Evolutionary conservation across 2,329 filamentous ascomycete genomes (phyloP), one percentile per base, ranked within the genome.

Genomic region (Aureobasidium vineae): DNA sequence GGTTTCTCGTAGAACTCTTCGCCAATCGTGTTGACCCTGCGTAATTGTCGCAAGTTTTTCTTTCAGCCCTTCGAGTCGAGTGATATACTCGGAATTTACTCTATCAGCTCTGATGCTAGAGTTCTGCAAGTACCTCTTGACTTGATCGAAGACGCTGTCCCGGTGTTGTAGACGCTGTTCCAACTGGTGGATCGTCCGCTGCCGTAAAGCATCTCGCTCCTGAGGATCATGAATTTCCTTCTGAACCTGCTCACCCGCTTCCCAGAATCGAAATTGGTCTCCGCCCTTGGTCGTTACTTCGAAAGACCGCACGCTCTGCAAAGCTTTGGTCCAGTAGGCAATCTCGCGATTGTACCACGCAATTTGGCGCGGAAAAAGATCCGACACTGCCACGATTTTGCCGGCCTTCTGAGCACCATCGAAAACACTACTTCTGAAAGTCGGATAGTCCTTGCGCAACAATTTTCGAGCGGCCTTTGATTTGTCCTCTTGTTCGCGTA

Each of bases 401-500:
- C 7, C 26, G 10, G 49, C 31, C 49, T 52, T 52, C 10, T 15
- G 11, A 19, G 10, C 28, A 10, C 28, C 16, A 19, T 26, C 23
- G 13, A 49, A n/a, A 16, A 28, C 10, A 6, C 13, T 41, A 21
- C 8, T 10, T 52, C 36, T n/a, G 33, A 63, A 41, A 21, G 15
- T 26, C 2, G 31, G 10, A 19, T 63, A 63, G 28, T 50, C 33
- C 26, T 26, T 41, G 33, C 47, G 59, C n/a, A 28, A 5, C 57
- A 5, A 60, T 67, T 26, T 70, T 67, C 43, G 69, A 59, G 40
- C 70, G 66, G 21, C 43, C 6, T 52, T 61, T 41, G 26, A 38
- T 21, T 63, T 65, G 19, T 52, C 36, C 33, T 26, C 40, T 45
- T 53, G 13, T 15, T 41, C 19, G 52, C 33, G 53, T 79, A 78